A percentile compares a stretch with the other conserved stretches of the same genome.
These are phyloP conservation scores for Neoboletus brunneissimus DNA, from an alignment of 768 basidiomycete genomes.

Conservation along the genomic window DNA sequence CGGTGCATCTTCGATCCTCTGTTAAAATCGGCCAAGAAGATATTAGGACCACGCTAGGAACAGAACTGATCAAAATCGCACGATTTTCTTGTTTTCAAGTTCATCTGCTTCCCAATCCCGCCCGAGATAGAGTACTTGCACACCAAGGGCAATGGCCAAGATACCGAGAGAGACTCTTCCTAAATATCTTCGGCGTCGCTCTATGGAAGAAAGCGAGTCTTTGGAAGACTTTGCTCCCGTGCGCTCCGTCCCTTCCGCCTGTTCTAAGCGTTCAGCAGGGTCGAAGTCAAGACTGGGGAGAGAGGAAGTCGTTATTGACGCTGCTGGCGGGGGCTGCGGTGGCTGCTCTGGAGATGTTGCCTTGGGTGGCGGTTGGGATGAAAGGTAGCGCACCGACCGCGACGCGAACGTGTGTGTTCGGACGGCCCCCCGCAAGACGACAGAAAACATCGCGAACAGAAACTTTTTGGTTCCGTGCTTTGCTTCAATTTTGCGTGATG, in stretches of 20 bases:
- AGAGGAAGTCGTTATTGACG: constrained; percentile 4
- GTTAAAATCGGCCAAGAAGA: background rate
- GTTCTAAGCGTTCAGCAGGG: constrained; percentile 42
- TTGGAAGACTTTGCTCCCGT: constrained; percentile 80
- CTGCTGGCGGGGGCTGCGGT: constrained; percentile 4
- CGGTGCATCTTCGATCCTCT: constrained; percentile 61
- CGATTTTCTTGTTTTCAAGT: constrained; percentile 60
- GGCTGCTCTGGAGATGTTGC: constrained; percentile 1
- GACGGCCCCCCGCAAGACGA: constrained; percentile 22
- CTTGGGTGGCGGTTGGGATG: constrained; percentile 22
- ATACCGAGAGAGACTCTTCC: constrained; percentile 53
- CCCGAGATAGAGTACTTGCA: constrained; percentile 63
- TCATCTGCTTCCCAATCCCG: constrained; percentile 77
- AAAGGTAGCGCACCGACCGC: constrained; percentile 21
- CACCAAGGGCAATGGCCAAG: constrained; percentile 54
- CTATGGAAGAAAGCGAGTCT: constrained; percentile 75
- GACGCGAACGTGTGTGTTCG: constrained; percentile 18
- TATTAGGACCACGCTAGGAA: background rate
- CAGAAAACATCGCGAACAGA: constrained; percentile 19
- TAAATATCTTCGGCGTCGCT: constrained; percentile 60
- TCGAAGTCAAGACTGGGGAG: constrained; percentile 65
- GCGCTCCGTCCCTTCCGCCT: constrained; percentile 42
- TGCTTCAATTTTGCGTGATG: background rate
- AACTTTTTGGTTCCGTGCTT: background rate
- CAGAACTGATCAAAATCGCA: constrained; percentile 32